Evolutionary conservation across 768 basidiomycete species (phyloP), one percentile per base, ranked within the genome.

Genomic region (Amylocystis lapponica): DNA sequence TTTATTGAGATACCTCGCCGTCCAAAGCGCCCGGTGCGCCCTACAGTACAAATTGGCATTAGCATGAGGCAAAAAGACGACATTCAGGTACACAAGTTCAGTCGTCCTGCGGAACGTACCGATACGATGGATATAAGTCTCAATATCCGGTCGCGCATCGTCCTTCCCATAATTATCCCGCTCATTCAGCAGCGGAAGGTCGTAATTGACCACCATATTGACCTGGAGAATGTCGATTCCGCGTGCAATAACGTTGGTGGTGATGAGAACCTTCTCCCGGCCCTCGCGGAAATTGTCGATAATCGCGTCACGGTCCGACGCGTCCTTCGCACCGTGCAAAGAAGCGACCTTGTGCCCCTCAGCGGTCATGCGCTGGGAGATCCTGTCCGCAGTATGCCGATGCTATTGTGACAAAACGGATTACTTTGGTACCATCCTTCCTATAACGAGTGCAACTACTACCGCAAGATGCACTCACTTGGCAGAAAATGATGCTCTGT

Each of bases 201-300:
- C 94, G 59, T 98, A 99, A 67, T 98, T 98, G 64, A 99, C 92
- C n/a, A 98, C 95, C 93, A 99, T 93, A 72, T 97, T 99, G 55
- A 99, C 96, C 69, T 97, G 95, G 43, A 92, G 74, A 57, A 99
- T 96, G 57, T 99, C 96, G 68, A 99, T 98, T 32, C 96, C 96
- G 14, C 96, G 83, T 1, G 96, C 94, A 50, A 98, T 87, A 58
- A 99, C 96, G 65, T 99, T 99, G 29, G 96, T 99, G 40, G 96
- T 98, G 61, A 99, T 99, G 52, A 99, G 69, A 38, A 94, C 94
- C 65, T 99, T 99, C 61, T 92, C 92, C 53, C 84, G 86, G 42
- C 96, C 96, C 56, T 96, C 86, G 27, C 96, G 79, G 81, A 98
- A 99, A 23, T 80, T 81, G 61, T 98, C 94, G 55, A 99, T 94